Base-by-base conservation (phyloP, 164 flowering plant genomes). In the Chimonanthus salicifolius region DNA sequence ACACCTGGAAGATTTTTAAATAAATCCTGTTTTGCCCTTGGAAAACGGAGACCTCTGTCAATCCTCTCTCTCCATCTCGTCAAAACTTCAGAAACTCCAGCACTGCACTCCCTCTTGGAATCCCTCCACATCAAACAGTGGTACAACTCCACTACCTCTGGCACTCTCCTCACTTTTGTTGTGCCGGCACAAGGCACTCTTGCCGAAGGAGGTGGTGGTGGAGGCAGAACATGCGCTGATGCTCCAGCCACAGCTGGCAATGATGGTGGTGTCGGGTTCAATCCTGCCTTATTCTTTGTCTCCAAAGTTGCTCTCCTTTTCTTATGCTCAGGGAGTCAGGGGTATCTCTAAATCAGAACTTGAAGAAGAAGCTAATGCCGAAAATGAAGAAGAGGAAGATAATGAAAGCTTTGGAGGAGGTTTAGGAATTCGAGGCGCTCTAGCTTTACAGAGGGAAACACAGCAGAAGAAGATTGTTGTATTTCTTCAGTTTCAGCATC, bases 61-160 rank as follows among this genome's bases (percentile, higher is more conserved):
- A 20, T 20, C 21, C 21, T 20, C 21, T 20, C 33, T 33, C 33
- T 33, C 33, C 33, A 33, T 33, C 33, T 33, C 5, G 86, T 77
- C 75, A 85, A 83, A 33, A 69, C 46, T 3, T 89, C 98, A 16
- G 82, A 49, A 43, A 51, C 74, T 3, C 82, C 84, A 49, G 78
- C 75, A 10, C 85, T 80, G 60, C 95, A 70, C 2, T 91, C 97
- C 72, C 89, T 78, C 75, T 87, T 79, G 3, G 92, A 85, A 64
- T 95, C 98, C 71, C 99, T 81, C 68, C 94, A 80, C 97, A 93
- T 95, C 47, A 95, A 71, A 0, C 97, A 90, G 80, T 92, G 94
- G 70, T 95, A 95, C 54, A 95, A 88, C 88, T 93, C 98, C 74
- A 90, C 99, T 44, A 95, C 96, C 79, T 95, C 99, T 65, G 99